Base-by-base conservation (phyloP, 2,329 filamentous ascomycete genomes). In the Aspergillus viridinutans region DNA sequence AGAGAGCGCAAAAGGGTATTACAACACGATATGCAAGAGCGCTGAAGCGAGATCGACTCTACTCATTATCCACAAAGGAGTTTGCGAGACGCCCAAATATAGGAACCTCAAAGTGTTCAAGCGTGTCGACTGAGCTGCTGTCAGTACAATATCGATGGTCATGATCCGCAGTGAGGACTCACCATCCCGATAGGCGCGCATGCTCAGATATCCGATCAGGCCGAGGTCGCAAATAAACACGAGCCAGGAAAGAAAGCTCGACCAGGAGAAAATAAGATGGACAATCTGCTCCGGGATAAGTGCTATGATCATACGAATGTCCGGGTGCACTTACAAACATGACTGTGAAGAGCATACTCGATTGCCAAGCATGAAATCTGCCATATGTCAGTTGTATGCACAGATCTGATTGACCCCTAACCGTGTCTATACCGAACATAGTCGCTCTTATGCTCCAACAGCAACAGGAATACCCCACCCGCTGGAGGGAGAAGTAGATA, bases 301-400 rank as follows among this genome's bases (percentile, higher is more conserved):
- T 40, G 35, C 21, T 21, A 52, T 17, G 23, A 49, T 25, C 23
- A 29, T 20, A 23, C 40, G 26, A 48, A 43, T n/a, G 54, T 23
- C 28, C 28, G 40, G 20, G 29, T 21, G 42, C 49, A 72, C 78
- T 67, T 67, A 84, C 80, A 64, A 85, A 85, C 42, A 85, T 72
- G 50, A 83, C 83, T 0, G 90, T 88, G 73, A 96, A 97, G 3
- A 96, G 75, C 67, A 96, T 80, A 61, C 88, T 87, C 6, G 89
- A 90, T 76, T 99, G 94, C 93, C 94, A 99, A 7, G 94, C 94
- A 74, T 99, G 94, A 66, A 97, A 97, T 61, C 90, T 93, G 64
- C 38, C 56, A 50, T 43, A 45, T 53, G 56, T 60, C 43, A 58
- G 52, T 23, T 20, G 23, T 20, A 42, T 17, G 52, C 17, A 17